These are phyloP conservation scores for Wickerhamomyces hampshirensis DNA, from an alignment of 805 yeast species.

Conservation along the genomic window DNA sequence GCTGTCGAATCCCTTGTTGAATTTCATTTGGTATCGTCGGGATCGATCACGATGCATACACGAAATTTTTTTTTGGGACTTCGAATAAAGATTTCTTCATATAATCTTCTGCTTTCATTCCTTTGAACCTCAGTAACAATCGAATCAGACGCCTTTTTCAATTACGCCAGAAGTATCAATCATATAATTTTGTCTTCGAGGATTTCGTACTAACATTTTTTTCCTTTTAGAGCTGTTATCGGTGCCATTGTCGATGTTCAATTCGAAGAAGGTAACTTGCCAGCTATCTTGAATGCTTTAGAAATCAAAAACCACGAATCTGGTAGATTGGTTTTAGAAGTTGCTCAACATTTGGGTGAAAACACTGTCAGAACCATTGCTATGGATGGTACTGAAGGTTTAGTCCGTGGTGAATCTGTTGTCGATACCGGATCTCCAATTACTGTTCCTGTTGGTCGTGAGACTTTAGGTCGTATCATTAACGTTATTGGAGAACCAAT, in stretches of 20 bases:
- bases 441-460: slow-evolving; percentile 99
- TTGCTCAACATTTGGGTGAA: slow-evolving; percentile 99
- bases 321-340: slow-evolving; percentile 90
- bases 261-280: slow-evolving; percentile 95
- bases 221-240: slow-evolving; percentile 72
- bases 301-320: slow-evolving; percentile 73
- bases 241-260: slow-evolving; percentile 99
- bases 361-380: slow-evolving; percentile 99
- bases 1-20: too few species aligned
- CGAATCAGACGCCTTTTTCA: too few species aligned
- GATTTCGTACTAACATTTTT: slow-evolving; percentile 20
- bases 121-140: too few species aligned
- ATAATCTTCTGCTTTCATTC: too few species aligned
- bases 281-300: slow-evolving; percentile 96
- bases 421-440: slow-evolving; percentile 97
- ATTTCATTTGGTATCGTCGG: too few species aligned
- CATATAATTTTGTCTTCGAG: too few species aligned
- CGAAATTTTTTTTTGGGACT: too few species aligned
- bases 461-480: slow-evolving; percentile 96
- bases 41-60: too few species aligned
- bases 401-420: slow-evolving; percentile 93
- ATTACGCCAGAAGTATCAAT: too few species aligned
- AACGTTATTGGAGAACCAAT: slow-evolving; percentile 99
- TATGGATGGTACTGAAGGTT: slow-evolving; percentile 99
- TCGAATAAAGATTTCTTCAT: too few species aligned